Base-by-base conservation (phyloP, 2,329 filamentous ascomycete genomes). In the Colletotrichum sp. region DNA sequence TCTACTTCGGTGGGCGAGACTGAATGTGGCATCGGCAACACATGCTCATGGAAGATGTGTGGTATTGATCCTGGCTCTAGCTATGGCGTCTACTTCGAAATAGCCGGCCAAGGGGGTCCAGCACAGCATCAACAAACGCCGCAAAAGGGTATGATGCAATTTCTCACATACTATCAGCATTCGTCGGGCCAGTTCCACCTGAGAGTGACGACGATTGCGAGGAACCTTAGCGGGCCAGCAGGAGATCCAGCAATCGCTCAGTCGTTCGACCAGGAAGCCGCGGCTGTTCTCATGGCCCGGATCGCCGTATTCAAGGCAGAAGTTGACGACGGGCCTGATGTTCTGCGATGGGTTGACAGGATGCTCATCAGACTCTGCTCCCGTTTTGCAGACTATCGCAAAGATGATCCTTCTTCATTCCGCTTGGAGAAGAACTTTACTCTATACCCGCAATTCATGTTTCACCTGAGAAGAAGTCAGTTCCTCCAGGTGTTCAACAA, bases 401-500 rank as follows among this genome's bases (percentile, higher is more conserved):
- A 99, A 86, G 97, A 99, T 83, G 97, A 99, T 81, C 96, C 97
- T 16, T 98, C 96, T 7, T 99, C 96, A 1, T 99, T 99, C 92
- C 92, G 96, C 43, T 87, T 98, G 78, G 97, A 99, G 86, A 98
- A 98, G 92, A 99, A 99, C 88, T 99, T 99, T 83, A 99, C 96
- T 0, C 90, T 99, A 18, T 99, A 99, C 83, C 97, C 97, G 30
- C 97, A 99, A 84, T 99, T 99, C 87, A 99, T 99, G 97, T 99
- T 99, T 90, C 97, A 99, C 85, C 91, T 99, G 77, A 94, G 97
- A 80, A 93, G 97, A 85, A 98, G 96, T 86, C 97, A 99, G 85
- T 99, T 99, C 89, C 86, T 99, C 78, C 97, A 99, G 83, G 96
- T 99, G 73, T 99, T 99, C 91, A 99, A 99, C 89, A 99, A 99